phyloP scores from a whole-genome alignment of 2,329 filamentous ascomycete genomes.

The Apiospora aurea region DNA sequence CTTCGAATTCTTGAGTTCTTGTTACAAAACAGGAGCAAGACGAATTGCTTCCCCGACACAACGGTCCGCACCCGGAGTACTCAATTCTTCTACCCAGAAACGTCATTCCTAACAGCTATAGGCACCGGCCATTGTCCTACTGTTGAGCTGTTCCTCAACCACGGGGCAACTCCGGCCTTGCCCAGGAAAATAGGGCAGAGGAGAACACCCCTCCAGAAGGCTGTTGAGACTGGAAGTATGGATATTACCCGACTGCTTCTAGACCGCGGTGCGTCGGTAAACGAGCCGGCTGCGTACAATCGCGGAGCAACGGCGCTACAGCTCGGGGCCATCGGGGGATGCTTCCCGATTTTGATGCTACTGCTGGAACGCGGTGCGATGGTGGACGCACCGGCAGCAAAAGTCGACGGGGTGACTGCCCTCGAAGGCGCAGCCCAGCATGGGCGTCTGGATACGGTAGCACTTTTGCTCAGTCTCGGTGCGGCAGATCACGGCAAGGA shows the following conservation, averaged over 20 bases:
- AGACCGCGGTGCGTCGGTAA: not conserved
- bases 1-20: not conserved
- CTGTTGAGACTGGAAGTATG: not conserved
- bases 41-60: not conserved
- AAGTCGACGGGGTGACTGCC: not conserved
- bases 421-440: not conserved
- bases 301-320: not conserved
- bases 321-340: not conserved
- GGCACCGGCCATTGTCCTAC: not conserved
- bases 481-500: not conserved
- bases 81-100: not conserved
- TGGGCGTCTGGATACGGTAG: not conserved
- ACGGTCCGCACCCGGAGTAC: not conserved
- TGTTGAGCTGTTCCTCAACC: not conserved
- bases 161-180: not conserved
- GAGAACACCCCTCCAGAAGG: not conserved
- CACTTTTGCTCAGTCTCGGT: not conserved
- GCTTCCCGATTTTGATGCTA: not conserved
- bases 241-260: not conserved
- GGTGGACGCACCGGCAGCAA: not conserved
- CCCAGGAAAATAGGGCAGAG: not conserved
- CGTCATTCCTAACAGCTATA: not conserved
- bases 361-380: not conserved
- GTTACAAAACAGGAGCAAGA: not conserved
- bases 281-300: not conserved